Evolutionary conservation across 1,284 basidiomycete genomes (phyloP), one percentile per base, ranked within the genome.

Genomic region (Cryptococcus amylolentus): DNA sequence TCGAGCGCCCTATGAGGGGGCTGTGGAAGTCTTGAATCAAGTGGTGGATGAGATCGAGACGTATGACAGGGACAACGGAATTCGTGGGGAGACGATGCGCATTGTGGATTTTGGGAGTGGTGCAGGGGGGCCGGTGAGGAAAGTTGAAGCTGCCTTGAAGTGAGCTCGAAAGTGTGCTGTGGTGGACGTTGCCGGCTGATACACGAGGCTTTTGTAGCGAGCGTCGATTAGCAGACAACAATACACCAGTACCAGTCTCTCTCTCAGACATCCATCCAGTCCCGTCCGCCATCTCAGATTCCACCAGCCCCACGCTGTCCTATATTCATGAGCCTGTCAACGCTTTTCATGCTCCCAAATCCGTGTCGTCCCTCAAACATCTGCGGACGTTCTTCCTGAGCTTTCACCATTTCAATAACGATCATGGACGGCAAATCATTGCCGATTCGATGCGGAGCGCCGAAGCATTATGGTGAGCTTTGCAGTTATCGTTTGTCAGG

Each of bases 371-470:
- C 20, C 43, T 58, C 40, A 44, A 57, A 44, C 62, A 71, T 62
- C 48, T 75, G 20, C 55, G 72, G 35, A 75, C 72, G 12, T 75
- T 75, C 48, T 71, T 68, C 49, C 52, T 73, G 16, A 67, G 67
- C 39, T 75, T 73, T 54, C 72, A 75, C 58, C 72, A 75, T 60
- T 73, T 75, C 55, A 61, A 63, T 35, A 68, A 73, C 44, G 61
- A 68, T 4, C 52, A 54, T 1, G 72, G 70, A 2, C 63, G 63
- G 51, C 47, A 55, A 35, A 66, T 72, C 2, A 43, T 75, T 31
- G 61, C 60, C 42, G 72, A 73, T 64, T 69, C 70, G 6, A 73
- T 75, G 70, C 39, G 59, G 23, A 58, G 57, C 35, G 56, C 67
- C 2, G 72, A 75, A 49, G 72, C 61, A 1, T 60, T 75, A 27